Evolutionary conservation across 371 early-diverging fungal species (phyloP), one percentile per base, ranked within the genome.

Genomic region (Saksenaea vasiformis): DNA sequence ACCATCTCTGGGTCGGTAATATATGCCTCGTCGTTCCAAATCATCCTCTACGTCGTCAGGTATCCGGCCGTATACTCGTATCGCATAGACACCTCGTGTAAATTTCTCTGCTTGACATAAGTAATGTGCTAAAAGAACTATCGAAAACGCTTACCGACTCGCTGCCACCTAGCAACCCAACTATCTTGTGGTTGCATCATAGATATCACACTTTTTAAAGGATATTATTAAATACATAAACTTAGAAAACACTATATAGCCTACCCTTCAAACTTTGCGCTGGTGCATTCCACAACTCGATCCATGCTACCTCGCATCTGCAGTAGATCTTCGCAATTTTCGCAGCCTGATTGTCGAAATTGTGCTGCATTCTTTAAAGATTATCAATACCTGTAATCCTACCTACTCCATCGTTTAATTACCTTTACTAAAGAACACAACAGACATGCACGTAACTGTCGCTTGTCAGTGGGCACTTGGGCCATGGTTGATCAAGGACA

Each of bases 371-470:
- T 91, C 87, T 88, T 63, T 38, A 41, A 54, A 37, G 27, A 26
- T 28, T n/a, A 22, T 53, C 37, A 56, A n/a, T 14, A 14, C 43
- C 19, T 41, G 5, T 4, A 41, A 41, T 41, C n/a, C 43, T n/a
- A 5, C 5, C n/a, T 62, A 57, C 19, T 15, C 54, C 43, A 55
- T 43, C 36, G 39, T 36, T 2, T 24, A 39, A 57, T 27, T 83
- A 87, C 91, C 85, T 95, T 95, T 68, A 96, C 84, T 54, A 98
- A 85, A n/a, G 91, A 91, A 79, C 98, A 98, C 53, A 96, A 83
- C 22, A 96, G 83, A 65, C 98, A 98, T 8, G 98, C 97, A 35
- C 98, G 86, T 62, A 95, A 79, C 65, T 91, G 89, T 56, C 88
- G 88, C 70, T 89, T 91, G 58, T 93, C 91, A 44, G 79, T 74